Evolutionary conservation across 1,284 basidiomycete genomes (phyloP).

Genomic region (Cutaneotrichosporon mucoides): DNA sequence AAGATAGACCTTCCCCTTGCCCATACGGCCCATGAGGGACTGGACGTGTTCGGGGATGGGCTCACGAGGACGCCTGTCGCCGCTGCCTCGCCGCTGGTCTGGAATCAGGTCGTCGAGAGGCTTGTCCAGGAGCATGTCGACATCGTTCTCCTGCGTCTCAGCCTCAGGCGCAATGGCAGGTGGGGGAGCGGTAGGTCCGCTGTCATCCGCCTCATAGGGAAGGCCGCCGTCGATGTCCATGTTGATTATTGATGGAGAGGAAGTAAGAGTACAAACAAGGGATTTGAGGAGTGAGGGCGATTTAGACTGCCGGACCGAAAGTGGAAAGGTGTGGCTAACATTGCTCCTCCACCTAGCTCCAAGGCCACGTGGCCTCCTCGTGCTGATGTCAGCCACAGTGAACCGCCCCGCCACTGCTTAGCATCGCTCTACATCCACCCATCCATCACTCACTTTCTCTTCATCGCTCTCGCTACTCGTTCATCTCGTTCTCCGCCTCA

Average conservation of each 20-base stretch:
- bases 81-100: not conserved
- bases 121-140: constrained; percentile 28
- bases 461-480: no score
- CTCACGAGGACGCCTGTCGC: constrained; percentile 2
- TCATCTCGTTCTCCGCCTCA: no score
- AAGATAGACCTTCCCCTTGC: constrained; percentile 41
- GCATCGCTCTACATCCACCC: no score
- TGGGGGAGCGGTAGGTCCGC: not conserved
- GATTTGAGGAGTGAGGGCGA: no score
- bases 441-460: no score
- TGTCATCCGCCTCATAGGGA: constrained; percentile 32
- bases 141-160: constrained; percentile 1
- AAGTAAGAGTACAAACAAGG: no score
- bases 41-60: constrained; percentile 38
- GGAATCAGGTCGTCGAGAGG: constrained; percentile 37
- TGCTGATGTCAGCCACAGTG: no score
- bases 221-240: constrained; percentile 23
- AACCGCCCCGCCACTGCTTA: no score
- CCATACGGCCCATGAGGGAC: constrained; percentile 41
- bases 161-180: not conserved
- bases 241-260: not conserved
- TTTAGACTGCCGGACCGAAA: no score
- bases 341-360: no score
- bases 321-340: no score
- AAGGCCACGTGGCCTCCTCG: no score